These are phyloP conservation scores for Andrographis paniculata DNA, from an alignment of 305 asterid species.

Conservation along the genomic window DNA sequence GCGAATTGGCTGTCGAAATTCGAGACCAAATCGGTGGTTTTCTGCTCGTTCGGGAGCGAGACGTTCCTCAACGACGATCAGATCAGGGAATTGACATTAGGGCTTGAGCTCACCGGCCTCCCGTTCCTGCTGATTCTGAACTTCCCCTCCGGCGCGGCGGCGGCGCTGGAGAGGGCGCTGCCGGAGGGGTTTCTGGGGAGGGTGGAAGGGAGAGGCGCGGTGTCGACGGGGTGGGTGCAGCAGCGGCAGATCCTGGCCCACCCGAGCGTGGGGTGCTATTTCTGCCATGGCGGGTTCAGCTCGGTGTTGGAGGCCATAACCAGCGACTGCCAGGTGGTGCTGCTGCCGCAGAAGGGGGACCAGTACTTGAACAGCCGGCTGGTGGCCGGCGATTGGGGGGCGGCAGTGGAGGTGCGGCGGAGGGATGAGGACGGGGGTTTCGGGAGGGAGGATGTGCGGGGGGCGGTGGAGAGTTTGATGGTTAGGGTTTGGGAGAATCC, in stretches of 20 bases:
- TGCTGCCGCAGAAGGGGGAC: slow-evolving; percentile 35
- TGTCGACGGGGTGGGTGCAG: slow-evolving; percentile 56
- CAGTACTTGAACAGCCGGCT: slow-evolving; percentile 39
- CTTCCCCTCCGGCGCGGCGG: slow-evolving; percentile 23
- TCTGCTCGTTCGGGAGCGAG: slow-evolving; percentile 46
- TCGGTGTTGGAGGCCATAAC: slow-evolving; percentile 36
- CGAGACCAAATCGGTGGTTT: slow-evolving; percentile 24
- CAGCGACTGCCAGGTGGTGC: slow-evolving; percentile 39
- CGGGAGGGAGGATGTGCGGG: slow-evolving; percentile 28
- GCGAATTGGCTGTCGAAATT: slow-evolving; percentile 28
- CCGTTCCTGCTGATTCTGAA: slow-evolving; percentile 41
- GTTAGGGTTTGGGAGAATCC: slow-evolving; percentile 16
- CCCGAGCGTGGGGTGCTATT: slow-evolving; percentile 34
- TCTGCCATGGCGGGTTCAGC: slow-evolving; percentile 50
- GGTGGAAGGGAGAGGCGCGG: slow-evolving; percentile 25
- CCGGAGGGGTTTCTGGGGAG: slow-evolving; percentile 40
- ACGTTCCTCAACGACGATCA: slow-evolving; percentile 28
- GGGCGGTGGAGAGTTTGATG: slow-evolving; percentile 31
- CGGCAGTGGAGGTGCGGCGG: slow-evolving; percentile 48
- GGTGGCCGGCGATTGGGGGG: slow-evolving; percentile 34
- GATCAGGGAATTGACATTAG: slow-evolving; percentile 37
- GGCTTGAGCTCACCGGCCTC: slow-evolving; percentile 38
- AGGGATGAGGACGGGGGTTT: slow-evolving; percentile 48
- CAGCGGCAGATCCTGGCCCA: slow-evolving; percentile 48
- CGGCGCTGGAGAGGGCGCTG: slow-evolving; percentile 27